These are phyloP conservation scores for Cytospora schulzeri DNA, from an alignment of 2,329 filamentous ascomycete species.

Conservation along the genomic window DNA sequence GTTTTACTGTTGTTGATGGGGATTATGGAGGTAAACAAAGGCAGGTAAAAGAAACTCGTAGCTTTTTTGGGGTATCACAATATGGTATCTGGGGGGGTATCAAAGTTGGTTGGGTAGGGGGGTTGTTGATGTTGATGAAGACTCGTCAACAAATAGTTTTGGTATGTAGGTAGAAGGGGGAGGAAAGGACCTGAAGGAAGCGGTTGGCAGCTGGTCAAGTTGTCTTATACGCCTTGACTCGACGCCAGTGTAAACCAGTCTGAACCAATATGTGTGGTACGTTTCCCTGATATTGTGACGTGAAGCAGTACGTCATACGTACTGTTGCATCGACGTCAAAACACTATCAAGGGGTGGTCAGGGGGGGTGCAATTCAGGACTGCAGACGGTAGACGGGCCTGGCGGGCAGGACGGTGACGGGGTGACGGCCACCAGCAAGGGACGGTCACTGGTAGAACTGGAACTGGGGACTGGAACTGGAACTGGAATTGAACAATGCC, in stretches of 20 bases:
- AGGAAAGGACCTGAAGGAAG: not conserved
- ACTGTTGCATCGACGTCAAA: conserved; percentile 18
- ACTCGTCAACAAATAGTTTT: conserved; percentile 7
- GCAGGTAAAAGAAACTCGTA: not conserved
- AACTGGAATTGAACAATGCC: conserved; percentile 21
- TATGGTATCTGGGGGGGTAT: conserved; percentile 14
- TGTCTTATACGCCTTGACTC: conserved; percentile 24
- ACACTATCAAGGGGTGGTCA: conserved; percentile 11
- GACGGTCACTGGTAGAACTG: not conserved
- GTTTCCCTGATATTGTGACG: conserved; percentile 23
- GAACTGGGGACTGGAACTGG: conserved; percentile 1
- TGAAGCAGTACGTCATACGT: conserved; percentile 26
- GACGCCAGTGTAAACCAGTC: conserved; percentile 2
- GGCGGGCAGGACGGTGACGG: too few relatives aligned
- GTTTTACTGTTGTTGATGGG: not conserved
- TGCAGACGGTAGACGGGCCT: not conserved
- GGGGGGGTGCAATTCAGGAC: not conserved
- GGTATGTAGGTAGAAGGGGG: conserved; percentile 1
- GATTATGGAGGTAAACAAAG: conserved; percentile 5
- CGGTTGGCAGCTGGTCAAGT: conserved; percentile 15
- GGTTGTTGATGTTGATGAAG: conserved; percentile 9
- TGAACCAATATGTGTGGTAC: conserved; percentile 1
- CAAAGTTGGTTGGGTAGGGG: conserved; percentile 4
- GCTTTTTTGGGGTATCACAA: conserved; percentile 19
- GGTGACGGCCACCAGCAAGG: not conserved